phyloP scores from a whole-genome alignment of 1,284 basidiomycete genomes.

The Tausonia pullulans region DNA sequence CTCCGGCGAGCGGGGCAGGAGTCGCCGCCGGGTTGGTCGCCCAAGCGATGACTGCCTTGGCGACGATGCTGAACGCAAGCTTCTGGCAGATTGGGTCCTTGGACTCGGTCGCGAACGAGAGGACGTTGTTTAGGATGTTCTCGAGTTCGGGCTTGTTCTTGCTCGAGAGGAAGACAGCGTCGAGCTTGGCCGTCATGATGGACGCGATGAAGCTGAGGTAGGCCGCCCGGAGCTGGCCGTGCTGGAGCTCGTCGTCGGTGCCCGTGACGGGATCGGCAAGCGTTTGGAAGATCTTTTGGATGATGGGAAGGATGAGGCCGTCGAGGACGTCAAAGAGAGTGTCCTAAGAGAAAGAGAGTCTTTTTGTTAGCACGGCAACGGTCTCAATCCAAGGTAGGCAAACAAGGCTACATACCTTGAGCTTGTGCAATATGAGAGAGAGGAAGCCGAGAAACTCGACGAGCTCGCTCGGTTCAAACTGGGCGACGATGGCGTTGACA shows the following conservation, averaged over 20 bases:
- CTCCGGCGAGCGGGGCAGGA: conserved; percentile 22
- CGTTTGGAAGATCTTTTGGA: conserved; percentile 67
- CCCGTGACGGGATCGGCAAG: conserved; percentile 74
- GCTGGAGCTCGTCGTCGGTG: conserved; percentile 78
- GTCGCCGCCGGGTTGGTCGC: conserved; percentile 43
- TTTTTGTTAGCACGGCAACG: not conserved
- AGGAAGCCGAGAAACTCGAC: conserved; percentile 95
- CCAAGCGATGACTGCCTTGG: conserved; percentile 61
- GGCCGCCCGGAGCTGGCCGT: conserved; percentile 77
- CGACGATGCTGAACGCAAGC: conserved; percentile 70
- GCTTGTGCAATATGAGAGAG: conserved; percentile 76
- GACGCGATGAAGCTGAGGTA: conserved; percentile 77
- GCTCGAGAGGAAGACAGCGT: conserved; percentile 74
- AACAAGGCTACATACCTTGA: conserved; percentile 52
- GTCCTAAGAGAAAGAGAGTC: conserved; percentile 37
- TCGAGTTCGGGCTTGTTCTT: conserved; percentile 73
- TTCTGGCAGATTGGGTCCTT: conserved; percentile 66
- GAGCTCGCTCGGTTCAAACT: conserved; percentile 85
- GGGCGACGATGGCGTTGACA: conserved; percentile 76
- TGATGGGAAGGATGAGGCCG: conserved; percentile 76
- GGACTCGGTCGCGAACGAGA: conserved; percentile 55
- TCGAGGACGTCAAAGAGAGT: conserved; percentile 78
- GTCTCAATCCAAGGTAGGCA: not conserved
- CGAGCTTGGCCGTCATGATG: conserved; percentile 68
- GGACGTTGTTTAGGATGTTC: conserved; percentile 54